These are phyloP conservation scores for Durotheca rogersii DNA, from an alignment of 495 filamentous ascomycete genomes.

Conservation along the genomic window DNA sequence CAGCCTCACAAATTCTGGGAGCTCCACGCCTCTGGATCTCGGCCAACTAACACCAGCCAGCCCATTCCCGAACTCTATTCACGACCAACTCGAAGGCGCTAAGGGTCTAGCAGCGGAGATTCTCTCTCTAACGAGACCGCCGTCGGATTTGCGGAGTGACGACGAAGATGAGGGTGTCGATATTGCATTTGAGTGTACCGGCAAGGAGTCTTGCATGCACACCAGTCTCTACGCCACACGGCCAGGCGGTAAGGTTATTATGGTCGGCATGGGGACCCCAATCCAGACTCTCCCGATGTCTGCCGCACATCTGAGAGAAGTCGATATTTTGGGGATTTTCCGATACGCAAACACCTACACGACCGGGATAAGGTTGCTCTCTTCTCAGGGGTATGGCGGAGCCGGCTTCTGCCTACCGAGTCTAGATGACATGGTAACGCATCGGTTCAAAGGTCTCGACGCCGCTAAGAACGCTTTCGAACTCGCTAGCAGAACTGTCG, in stretches of 20 bases:
- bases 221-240: constrained; percentile 79
- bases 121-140: constrained; percentile 45
- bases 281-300: constrained; percentile 84
- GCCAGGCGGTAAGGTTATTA: constrained; percentile 77
- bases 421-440: constrained; percentile 71
- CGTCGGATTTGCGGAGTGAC: constrained; percentile 35
- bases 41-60: constrained; percentile 50
- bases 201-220: constrained; percentile 83
- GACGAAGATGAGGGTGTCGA: constrained; percentile 66
- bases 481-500: constrained; percentile 77
- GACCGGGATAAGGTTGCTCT: constrained; percentile 68
- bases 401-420: constrained; percentile 58
- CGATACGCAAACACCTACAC: constrained; percentile 86
- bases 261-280: constrained; percentile 93
- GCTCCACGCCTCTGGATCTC: constrained; percentile 42
- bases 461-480: constrained; percentile 69
- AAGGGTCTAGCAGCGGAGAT: constrained; percentile 57
- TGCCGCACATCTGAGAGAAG: constrained; percentile 80
- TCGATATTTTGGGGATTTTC: constrained; percentile 91
- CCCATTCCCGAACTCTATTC: constrained; percentile 35
- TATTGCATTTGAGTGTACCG: constrained; percentile 87
- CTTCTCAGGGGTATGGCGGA: constrained; percentile 56
- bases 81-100: constrained; percentile 56
- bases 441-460: constrained; percentile 68
- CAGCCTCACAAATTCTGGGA: constrained; percentile 42